These are phyloP conservation scores for Turritis glabra DNA, from an alignment of 345 rosid genomes.

Conservation along the genomic window DNA sequence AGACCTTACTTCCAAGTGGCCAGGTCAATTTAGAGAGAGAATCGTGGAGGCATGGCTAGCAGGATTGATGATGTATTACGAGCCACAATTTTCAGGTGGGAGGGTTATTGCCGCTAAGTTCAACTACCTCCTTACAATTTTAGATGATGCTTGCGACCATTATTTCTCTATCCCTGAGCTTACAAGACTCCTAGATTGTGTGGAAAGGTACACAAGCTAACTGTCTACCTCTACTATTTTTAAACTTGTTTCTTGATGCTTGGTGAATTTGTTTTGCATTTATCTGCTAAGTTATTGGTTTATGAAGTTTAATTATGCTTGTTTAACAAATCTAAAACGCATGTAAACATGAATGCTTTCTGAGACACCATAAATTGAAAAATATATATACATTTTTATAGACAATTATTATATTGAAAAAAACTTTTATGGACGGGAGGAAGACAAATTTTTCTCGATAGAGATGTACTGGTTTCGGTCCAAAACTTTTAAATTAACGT, in stretches of 20 bases:
- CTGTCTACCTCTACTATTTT: not conserved
- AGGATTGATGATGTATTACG: slow-evolving; percentile 11
- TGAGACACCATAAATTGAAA: too few relatives aligned
- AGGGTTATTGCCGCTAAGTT: slow-evolving; percentile 17
- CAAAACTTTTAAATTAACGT: too few relatives aligned
- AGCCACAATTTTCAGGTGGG: slow-evolving; percentile 23
- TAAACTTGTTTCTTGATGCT: not conserved
- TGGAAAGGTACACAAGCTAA: slow-evolving; percentile 9
- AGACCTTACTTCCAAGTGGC: slow-evolving; percentile 5
- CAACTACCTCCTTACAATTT: slow-evolving; percentile 10
- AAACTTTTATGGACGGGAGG: too few relatives aligned
- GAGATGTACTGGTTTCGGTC: too few relatives aligned
- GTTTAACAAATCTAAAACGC: too few relatives aligned
- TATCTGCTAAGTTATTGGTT: too few relatives aligned
- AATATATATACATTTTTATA: too few relatives aligned
- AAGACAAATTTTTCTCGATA: too few relatives aligned
- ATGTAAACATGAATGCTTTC: too few relatives aligned
- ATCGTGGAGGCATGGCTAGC: slow-evolving; percentile 16
- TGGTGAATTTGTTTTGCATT: not conserved
- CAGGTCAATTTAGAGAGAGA: slow-evolving; percentile 11
- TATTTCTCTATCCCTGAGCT: not conserved
- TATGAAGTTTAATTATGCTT: too few relatives aligned
- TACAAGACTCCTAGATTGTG: slow-evolving; percentile 2
- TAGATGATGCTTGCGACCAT: slow-evolving; percentile 16
- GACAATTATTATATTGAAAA: too few relatives aligned